These are phyloP conservation scores for Carpinus viminea DNA, from an alignment of 306 rosid genomes.

Conservation along the genomic window DNA sequence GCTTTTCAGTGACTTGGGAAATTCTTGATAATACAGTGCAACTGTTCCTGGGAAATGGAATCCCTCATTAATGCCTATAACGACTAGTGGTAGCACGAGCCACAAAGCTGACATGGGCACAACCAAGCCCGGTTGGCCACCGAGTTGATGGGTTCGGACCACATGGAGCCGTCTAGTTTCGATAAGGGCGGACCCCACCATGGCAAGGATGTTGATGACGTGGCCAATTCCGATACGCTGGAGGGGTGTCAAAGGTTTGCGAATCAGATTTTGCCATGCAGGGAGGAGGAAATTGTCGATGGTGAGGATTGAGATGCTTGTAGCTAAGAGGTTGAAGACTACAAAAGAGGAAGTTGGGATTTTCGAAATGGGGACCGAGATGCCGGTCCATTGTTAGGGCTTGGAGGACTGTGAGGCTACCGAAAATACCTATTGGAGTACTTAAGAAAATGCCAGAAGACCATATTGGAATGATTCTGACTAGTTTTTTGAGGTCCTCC, in stretches of 20 bases:
- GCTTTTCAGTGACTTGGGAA: slow-evolving; percentile 30
- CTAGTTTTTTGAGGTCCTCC: slow-evolving; percentile 34
- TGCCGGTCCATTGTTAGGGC: slow-evolving; percentile 37
- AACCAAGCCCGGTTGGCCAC: slow-evolving; percentile 4
- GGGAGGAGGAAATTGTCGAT: slow-evolving; percentile 16
- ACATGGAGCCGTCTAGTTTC: slow-evolving; percentile 25
- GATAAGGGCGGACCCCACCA: slow-evolving; percentile 27
- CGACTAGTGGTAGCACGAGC: slow-evolving; percentile 16
- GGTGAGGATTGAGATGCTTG: slow-evolving; percentile 26
- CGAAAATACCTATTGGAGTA: slow-evolving; percentile 12
- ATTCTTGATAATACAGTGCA: slow-evolving; percentile 24
- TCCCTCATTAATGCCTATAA: slow-evolving; percentile 26
- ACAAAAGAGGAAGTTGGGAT: slow-evolving; percentile 29
- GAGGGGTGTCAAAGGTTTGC: slow-evolving; percentile 21
- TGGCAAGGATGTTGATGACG: background rate
- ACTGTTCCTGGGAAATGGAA: slow-evolving; percentile 32
- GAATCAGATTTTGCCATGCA: background rate
- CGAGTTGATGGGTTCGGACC: background rate
- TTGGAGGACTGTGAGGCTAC: slow-evolving; percentile 24
- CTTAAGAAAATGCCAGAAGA: slow-evolving; percentile 29
- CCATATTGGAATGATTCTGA: slow-evolving; percentile 36
- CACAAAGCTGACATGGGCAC: slow-evolving; percentile 34
- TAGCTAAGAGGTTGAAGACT: slow-evolving; percentile 33
- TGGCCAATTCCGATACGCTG: slow-evolving; percentile 31
- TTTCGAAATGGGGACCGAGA: slow-evolving; percentile 26